phyloP scores from a whole-genome alignment of 2,329 filamentous ascomycete species.

The Beauveria rudraprayagi region DNA sequence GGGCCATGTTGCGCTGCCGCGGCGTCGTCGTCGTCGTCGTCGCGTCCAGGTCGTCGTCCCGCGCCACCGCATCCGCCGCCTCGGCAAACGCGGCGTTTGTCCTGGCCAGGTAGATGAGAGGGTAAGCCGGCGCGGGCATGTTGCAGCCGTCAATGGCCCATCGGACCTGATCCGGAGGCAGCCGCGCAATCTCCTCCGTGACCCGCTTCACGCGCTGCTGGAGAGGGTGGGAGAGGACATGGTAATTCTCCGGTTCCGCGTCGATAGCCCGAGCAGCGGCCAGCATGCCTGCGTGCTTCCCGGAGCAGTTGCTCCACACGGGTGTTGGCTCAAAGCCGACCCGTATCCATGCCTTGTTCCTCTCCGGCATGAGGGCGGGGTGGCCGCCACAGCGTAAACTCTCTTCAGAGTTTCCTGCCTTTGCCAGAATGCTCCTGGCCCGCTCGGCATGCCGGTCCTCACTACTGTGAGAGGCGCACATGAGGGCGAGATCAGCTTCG shows the following conservation, averaged over 20 bases:
- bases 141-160: slow-evolving; percentile 42
- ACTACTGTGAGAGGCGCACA: slow-evolving; percentile 39
- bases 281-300: slow-evolving; percentile 41
- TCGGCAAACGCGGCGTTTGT: slow-evolving; percentile 30
- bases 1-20: slow-evolving; percentile 18
- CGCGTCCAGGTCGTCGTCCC: neutral
- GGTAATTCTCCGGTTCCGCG: slow-evolving; percentile 25
- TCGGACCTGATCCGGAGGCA: slow-evolving; percentile 20
- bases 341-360: slow-evolving; percentile 33
- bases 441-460: slow-evolving; percentile 33
- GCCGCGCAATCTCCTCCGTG: slow-evolving; percentile 27
- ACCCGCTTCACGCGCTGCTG: slow-evolving; percentile 30
- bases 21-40: neutral
- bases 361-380: slow-evolving; percentile 23
- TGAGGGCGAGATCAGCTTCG: slow-evolving; percentile 35
- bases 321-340: slow-evolving; percentile 27
- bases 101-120: slow-evolving; percentile 26
- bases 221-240: slow-evolving; percentile 28
- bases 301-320: slow-evolving; percentile 38
- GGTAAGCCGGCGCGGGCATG: slow-evolving; percentile 35
- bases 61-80: slow-evolving; percentile 19
- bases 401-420: slow-evolving; percentile 23
- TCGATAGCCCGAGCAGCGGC: slow-evolving; percentile 31
- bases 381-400: slow-evolving; percentile 37
- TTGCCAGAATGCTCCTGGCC: slow-evolving; percentile 29